Evolutionary conservation across 2,329 filamentous ascomycete species (phyloP).

Genomic region (Diaporthe vaccinii): DNA sequence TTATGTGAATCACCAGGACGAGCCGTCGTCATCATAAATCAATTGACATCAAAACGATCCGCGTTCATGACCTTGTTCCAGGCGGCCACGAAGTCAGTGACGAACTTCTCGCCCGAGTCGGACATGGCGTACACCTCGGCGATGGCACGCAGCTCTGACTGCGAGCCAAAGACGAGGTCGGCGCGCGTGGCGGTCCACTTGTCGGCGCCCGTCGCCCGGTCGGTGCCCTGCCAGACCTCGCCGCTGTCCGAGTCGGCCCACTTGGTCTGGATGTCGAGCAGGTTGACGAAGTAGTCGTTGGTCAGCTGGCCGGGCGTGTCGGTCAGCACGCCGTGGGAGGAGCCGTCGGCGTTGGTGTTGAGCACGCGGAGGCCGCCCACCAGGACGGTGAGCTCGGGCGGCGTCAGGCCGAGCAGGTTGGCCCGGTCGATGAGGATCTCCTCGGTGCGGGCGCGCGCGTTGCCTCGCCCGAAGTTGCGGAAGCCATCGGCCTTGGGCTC

Average conservation of each 20-base stretch:
- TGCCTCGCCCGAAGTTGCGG: slow-evolving; percentile 79
- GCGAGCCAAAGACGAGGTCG: slow-evolving; percentile 80
- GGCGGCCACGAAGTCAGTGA: slow-evolving; percentile 77
- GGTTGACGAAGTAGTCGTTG: slow-evolving; percentile 83
- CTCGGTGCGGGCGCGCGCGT: slow-evolving; percentile 71
- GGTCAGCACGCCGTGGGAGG: slow-evolving; percentile 75
- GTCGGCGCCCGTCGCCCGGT: slow-evolving; percentile 64
- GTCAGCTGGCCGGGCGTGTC: slow-evolving; percentile 73
- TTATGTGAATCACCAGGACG: neutral
- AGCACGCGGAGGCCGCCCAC: slow-evolving; percentile 77
- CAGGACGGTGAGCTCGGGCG: slow-evolving; percentile 76
- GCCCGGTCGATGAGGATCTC: slow-evolving; percentile 78
- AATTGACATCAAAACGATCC: slow-evolving; percentile 72
- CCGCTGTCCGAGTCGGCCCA: slow-evolving; percentile 58
- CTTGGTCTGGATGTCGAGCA: slow-evolving; percentile 72
- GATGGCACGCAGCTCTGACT: slow-evolving; percentile 79
- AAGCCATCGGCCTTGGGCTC: slow-evolving; percentile 78
- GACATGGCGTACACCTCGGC: slow-evolving; percentile 76
- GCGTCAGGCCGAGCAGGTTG: slow-evolving; percentile 74
- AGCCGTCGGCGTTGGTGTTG: slow-evolving; percentile 77
- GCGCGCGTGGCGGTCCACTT: slow-evolving; percentile 79
- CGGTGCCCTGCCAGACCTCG: slow-evolving; percentile 37
- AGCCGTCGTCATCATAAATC: neutral
- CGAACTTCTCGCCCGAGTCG: slow-evolving; percentile 74
- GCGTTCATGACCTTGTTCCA: slow-evolving; percentile 83